A percentile compares a stretch with the other conserved stretches of the same genome.
phyloP scores from a whole-genome alignment of 2,329 filamentous ascomycete genomes.

The Zasmidium citrigriseum region DNA sequence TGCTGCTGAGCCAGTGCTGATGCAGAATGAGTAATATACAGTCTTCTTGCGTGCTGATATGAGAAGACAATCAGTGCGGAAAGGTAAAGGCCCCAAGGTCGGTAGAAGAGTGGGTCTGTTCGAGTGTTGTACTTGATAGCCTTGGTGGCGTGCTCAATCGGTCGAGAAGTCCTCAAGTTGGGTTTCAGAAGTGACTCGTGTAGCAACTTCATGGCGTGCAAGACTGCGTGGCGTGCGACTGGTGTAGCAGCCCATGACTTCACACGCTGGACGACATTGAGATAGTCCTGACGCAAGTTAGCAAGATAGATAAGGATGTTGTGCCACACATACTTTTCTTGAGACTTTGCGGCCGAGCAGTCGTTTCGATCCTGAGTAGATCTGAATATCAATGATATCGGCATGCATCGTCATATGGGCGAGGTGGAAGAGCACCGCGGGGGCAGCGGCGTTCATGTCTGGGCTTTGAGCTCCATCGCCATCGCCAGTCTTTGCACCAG shows the following conservation, averaged over 20 bases:
- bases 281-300: conserved; percentile 58
- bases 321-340: conserved; percentile 47
- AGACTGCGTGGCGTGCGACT: conserved; percentile 81
- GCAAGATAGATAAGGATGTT: neutral
- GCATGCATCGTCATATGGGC: conserved; percentile 97
- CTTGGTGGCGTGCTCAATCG: neutral
- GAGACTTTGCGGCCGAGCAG: conserved; percentile 83
- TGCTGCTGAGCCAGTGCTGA: neutral
- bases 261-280: conserved; percentile 77
- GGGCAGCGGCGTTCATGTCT: conserved; percentile 58
- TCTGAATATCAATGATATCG: conserved; percentile 91
- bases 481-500: conserved; percentile 53
- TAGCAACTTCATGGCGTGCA: conserved; percentile 85
- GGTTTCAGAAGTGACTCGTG: conserved; percentile 70
- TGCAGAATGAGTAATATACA: conserved; percentile 10
- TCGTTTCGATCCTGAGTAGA: conserved; percentile 82
- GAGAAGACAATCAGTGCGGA: conserved; percentile 88
- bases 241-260: conserved; percentile 84
- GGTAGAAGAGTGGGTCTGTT: conserved; percentile 82
- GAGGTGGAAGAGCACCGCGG: conserved; percentile 76
- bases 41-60: conserved; percentile 70
- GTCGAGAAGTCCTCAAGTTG: conserved; percentile 21
- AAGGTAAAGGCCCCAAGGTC: conserved; percentile 92
- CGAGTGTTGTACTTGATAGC: conserved; percentile 67
- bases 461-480: conserved; percentile 34